These are phyloP conservation scores for Mycena galericulata DNA, from an alignment of 768 basidiomycete species.

Conservation along the genomic window DNA sequence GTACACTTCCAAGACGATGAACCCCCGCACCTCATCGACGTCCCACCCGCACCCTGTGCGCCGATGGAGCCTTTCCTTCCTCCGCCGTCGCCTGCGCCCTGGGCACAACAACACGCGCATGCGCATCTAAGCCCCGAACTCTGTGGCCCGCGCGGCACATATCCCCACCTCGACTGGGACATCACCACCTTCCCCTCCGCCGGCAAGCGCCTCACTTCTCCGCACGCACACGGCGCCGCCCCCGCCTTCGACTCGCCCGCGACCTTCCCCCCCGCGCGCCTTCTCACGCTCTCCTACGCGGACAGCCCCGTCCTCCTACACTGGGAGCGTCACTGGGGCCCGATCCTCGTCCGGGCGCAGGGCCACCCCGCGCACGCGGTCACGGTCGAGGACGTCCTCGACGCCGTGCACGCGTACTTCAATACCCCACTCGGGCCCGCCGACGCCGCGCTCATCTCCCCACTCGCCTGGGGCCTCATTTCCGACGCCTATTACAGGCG, in stretches of 20 bases:
- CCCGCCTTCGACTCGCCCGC: constrained; percentile 8
- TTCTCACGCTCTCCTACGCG: constrained; percentile 20
- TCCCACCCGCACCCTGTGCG: not conserved
- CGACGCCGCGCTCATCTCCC: not conserved
- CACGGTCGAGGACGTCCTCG: constrained; percentile 47
- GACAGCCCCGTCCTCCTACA: not conserved
- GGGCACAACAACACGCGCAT: not conserved
- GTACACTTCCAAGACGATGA: not conserved
- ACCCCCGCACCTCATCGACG: not conserved
- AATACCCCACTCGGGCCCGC: constrained; percentile 42
- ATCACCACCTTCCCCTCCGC: constrained; percentile 19
- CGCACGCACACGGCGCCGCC: not conserved
- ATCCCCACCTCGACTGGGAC: constrained; percentile 22
- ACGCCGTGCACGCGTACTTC: constrained; percentile 50
- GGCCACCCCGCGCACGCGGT: constrained; percentile 27
- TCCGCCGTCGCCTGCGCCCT: too few relatives aligned
- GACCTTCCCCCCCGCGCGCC: not conserved
- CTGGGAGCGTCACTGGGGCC: constrained; percentile 16
- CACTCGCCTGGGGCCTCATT: not conserved
- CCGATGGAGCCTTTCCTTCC: not conserved
- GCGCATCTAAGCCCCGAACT: constrained; percentile 16
- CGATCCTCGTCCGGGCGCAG: constrained; percentile 8
- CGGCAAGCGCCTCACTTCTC: not conserved
- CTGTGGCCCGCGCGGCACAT: not conserved
- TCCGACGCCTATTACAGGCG: constrained; percentile 3